A percentile compares a stretch with the other conserved stretches of the same genome.
Conservation (phyloP, 202 grass and related monocot genomes). For the Eragrostis tef region DNA sequence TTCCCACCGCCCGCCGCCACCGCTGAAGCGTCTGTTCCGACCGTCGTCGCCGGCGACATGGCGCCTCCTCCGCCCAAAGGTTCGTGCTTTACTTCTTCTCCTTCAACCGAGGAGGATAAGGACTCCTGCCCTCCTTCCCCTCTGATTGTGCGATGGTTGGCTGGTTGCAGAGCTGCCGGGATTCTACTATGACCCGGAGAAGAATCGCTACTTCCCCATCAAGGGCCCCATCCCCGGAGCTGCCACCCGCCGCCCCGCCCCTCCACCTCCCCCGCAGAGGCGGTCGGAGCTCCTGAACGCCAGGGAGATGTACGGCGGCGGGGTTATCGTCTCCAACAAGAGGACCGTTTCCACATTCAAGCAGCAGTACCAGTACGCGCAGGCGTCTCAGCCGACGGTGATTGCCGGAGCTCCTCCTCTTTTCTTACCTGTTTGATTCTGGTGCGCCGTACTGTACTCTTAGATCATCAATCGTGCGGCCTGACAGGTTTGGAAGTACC, state of each 20-base stretch:
- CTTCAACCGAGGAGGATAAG: neutral
- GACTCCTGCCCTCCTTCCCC: neutral
- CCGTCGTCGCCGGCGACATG: constrained; percentile 45
- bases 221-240: constrained; percentile 72
- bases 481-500: constrained; percentile 63
- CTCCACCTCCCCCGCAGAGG: constrained; percentile 34
- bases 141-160: neutral
- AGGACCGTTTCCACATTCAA: constrained; percentile 51
- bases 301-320: constrained; percentile 68
- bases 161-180: constrained; percentile 64
- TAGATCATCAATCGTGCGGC: neutral
- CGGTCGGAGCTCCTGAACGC: constrained; percentile 55
- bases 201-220: constrained; percentile 89
- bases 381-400: constrained; percentile 65
- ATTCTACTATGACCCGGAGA: constrained; percentile 73
- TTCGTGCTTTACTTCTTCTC: neutral
- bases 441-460: neutral
- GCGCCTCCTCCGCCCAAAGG: constrained; percentile 48
- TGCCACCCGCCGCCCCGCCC: constrained; percentile 33
- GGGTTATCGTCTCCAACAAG: constrained; percentile 53
- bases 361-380: constrained; percentile 61
- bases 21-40: neutral
- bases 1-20: neutral
- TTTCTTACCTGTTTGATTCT: neutral
- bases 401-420: neutral